Evolutionary conservation across 345 rosid genomes (phyloP), one percentile per base, ranked within the genome.

Genomic region (Hibiscus syriacus): DNA sequence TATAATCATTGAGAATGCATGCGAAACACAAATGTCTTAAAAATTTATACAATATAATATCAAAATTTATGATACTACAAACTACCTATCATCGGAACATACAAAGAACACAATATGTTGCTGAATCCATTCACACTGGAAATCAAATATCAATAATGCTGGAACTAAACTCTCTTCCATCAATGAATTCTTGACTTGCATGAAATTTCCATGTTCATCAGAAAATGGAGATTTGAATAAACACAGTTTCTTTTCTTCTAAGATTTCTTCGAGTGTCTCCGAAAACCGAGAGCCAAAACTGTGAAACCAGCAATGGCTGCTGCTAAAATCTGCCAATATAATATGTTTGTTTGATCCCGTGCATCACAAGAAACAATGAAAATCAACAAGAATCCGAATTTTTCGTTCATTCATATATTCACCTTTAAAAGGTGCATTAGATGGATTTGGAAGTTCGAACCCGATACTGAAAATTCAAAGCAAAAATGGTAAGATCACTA

Each of bases 251-350:
- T 46, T n/a, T n/a, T n/a, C n/a, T n/a, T n/a, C 68, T 71, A 73
- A 1, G 77, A 64, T 55, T 75, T 82, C 26, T 84, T 75, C 46
- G 92, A 85, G 57, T 72, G 72, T 83, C 85, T 85, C 95, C 93
- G 87, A 38, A 88, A 74, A 73, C 80, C 52, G 71, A 90, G 29
- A 50, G 82, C 86, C 58, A 86, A 46, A 58, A 83, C 69, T 9
- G 87, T 75, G 59, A 85, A 49, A 61, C 85, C 81, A 53, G 88
- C 93, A 43, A 92, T 53, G 60, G 86, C 85, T 6, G 86, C 85
- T 6, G 69, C 88, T 78, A 90, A 70, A 73, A 88, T 70, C 98
- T 92, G 86, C 56, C 70, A 75, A 39, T 41, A 79, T 36, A 64
- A 63, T 7, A 25, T 20, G 7, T 3, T 20, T 38, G 49, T 13